Conservation (phyloP, 495 filamentous ascomycete genomes). For the Aspergillus sclerotiicarbonarius region DNA sequence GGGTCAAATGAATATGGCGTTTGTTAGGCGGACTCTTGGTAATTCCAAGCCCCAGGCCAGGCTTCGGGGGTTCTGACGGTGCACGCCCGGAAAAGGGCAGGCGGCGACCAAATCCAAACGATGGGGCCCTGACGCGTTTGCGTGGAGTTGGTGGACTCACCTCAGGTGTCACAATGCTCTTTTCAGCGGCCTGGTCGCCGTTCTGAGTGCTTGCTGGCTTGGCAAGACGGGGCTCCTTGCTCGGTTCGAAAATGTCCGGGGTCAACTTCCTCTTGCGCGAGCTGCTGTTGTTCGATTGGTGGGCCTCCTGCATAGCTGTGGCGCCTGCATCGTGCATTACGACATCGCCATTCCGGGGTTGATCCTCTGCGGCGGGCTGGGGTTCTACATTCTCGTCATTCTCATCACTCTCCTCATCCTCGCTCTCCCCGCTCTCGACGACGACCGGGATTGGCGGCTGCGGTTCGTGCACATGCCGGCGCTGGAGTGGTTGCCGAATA, state of each 20-base stretch:
- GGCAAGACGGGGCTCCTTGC: conserved; percentile 31
- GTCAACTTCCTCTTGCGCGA: conserved; percentile 32
- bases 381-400: neutral
- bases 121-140: conserved; percentile 16
- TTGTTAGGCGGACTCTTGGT: conserved; percentile 28
- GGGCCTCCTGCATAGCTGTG: neutral
- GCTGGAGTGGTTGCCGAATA: neutral
- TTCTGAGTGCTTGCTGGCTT: conserved; percentile 6
- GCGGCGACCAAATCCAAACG: conserved; percentile 23
- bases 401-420: neutral
- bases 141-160: conserved; percentile 16
- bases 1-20: conserved; percentile 9
- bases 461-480: neutral
- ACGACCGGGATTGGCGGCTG: neutral
- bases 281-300: neutral
- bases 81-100: conserved; percentile 16
- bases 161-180: conserved; percentile 4
- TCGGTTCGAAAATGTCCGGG: conserved; percentile 14
- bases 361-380: neutral
- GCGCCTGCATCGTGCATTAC: conserved; percentile 3
- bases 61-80: conserved; percentile 9
- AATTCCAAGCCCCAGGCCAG: conserved; percentile 32
- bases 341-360: conserved; percentile 8
- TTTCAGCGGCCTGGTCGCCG: neutral
- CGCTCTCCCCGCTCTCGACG: conserved; percentile 3